These are phyloP conservation scores for Macrophomina phaseolina DNA, from an alignment of 2,329 filamentous ascomycete species.

Conservation along the genomic window DNA sequence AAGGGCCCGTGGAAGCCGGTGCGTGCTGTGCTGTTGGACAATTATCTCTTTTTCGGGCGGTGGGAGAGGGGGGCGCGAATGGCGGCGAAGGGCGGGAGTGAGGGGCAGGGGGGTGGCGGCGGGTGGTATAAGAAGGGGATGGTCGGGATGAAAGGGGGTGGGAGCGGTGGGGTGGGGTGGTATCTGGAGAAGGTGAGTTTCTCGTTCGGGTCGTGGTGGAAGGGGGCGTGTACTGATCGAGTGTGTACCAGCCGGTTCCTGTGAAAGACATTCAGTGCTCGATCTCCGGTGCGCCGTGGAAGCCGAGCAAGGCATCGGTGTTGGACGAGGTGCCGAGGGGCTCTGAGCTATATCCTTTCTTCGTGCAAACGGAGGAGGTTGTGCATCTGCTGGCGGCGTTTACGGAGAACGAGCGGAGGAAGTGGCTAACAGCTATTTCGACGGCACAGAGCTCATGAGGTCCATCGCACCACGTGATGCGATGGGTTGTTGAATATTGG, in stretches of 20 bases:
- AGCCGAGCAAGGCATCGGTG: conserved; percentile 36
- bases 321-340: conserved; percentile 38
- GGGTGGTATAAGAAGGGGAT: conserved; percentile 14
- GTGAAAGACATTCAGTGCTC: conserved; percentile 31
- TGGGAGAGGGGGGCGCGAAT: conserved; percentile 33
- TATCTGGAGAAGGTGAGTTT: conserved; percentile 32
- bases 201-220: neutral
- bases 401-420: conserved; percentile 2
- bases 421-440: neutral
- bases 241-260: conserved; percentile 30
- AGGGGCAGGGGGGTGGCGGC: neutral
- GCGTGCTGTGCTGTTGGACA: conserved; percentile 38
- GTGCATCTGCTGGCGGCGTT: conserved; percentile 5
- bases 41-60: conserved; percentile 39
- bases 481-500: no score
- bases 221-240: neutral
- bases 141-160: no score
- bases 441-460: neutral
- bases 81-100: neutral
- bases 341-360: conserved; percentile 35
- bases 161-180: neutral
- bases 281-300: conserved; percentile 32
- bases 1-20: conserved; percentile 38
- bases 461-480: no score
- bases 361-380: conserved; percentile 7